These are phyloP conservation scores for Cenococcum geophilum DNA, from an alignment of 495 filamentous ascomycete genomes.

Conservation along the genomic window DNA sequence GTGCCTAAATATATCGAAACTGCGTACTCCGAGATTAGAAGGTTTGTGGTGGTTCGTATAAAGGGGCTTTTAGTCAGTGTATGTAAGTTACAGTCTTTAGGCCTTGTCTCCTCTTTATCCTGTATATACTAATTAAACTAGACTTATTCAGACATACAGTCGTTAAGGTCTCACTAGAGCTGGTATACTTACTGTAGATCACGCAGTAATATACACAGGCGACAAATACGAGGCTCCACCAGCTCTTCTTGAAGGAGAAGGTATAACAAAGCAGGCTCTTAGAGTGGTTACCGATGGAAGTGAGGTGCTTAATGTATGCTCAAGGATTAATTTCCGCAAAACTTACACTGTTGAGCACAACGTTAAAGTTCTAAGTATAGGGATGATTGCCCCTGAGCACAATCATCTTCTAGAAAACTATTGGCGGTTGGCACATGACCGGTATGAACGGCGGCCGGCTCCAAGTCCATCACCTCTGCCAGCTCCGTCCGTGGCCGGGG, in stretches of 20 bases:
- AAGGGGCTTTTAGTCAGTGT: conserved; percentile 22
- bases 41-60: conserved; percentile 31
- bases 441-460: no score
- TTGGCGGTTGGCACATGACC: no score
- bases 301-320: conserved; percentile 38
- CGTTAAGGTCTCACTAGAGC: conserved; percentile 23
- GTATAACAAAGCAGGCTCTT: conserved; percentile 21
- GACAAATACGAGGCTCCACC: neutral
- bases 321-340: conserved; percentile 47
- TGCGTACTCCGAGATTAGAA: conserved; percentile 29
- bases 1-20: conserved; percentile 15
- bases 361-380: conserved; percentile 42
- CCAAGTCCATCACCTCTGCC: no score
- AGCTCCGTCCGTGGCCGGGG: no score
- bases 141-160: conserved; percentile 30
- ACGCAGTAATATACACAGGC: conserved; percentile 30
- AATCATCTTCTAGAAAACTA: conserved; percentile 1
- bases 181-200: conserved; percentile 20
- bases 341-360: conserved; percentile 47
- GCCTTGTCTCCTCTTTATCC: no score
- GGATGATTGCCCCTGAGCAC: conserved; percentile 12
- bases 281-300: conserved; percentile 8
- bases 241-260: conserved; percentile 9
- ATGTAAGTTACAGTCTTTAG: conserved; percentile 8
- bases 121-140: neutral